Percentiles rank a stretch among this genome's conserved stretches.
Evolutionary conservation across 306 rosid genomes (phyloP).

Genomic region (Urtica urens): DNA sequence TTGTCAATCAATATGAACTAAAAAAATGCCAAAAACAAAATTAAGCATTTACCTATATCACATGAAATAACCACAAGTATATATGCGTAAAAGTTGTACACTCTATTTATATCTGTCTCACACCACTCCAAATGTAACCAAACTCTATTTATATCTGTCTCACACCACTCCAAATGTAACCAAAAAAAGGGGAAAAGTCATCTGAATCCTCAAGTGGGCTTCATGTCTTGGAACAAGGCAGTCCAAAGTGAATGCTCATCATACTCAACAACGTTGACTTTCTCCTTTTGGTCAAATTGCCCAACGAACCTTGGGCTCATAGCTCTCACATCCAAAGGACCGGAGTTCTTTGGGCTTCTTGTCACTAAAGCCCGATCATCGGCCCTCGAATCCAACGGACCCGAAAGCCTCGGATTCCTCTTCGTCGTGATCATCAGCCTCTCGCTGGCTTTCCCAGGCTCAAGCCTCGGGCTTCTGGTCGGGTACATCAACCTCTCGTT

Average conservation of each 20-base stretch:
- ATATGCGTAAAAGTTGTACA: slow-evolving; percentile 6
- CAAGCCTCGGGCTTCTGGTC: slow-evolving; percentile 32
- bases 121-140: not conserved
- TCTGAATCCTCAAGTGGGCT: slow-evolving; percentile 49
- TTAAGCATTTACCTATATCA: not conserved
- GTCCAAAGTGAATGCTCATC: slow-evolving; percentile 70
- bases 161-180: not conserved
- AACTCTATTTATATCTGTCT: not conserved
- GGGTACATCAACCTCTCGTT: slow-evolving; percentile 31
- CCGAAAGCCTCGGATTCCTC: slow-evolving; percentile 43
- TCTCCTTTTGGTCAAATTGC: slow-evolving; percentile 33
- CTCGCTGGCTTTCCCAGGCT: not conserved
- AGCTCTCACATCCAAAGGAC: slow-evolving; percentile 27
- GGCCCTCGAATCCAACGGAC: slow-evolving; percentile 29
- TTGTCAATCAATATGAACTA: no score
- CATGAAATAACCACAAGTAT: not conserved
- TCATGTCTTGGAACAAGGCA: slow-evolving; percentile 69
- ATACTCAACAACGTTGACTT: slow-evolving; percentile 26
- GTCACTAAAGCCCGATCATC: slow-evolving; percentile 14
- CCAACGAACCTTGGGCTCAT: slow-evolving; percentile 35
- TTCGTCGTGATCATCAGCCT: slow-evolving; percentile 13
- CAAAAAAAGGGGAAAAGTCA: not conserved
- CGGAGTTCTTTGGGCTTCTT: slow-evolving; percentile 27
- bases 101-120: not conserved
- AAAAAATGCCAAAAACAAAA: no score